Base-by-base conservation (phyloP, 306 rosid genomes). In the Corylus heterophylla region DNA sequence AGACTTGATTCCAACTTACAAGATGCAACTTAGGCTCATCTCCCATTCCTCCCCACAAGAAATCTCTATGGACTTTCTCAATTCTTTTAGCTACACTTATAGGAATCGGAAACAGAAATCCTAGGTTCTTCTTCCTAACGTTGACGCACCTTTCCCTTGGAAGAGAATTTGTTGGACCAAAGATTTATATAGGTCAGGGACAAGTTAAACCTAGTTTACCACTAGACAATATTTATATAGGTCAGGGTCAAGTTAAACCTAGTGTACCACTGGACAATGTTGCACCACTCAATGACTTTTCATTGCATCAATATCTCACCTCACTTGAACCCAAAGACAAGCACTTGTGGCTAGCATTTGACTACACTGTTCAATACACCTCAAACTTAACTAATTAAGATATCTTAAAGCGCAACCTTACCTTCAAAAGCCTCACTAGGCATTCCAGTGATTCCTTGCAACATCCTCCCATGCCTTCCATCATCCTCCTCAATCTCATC, bases 381-480 rank as follows among this genome's bases (percentile, higher is more conserved):
- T 64, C 72, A 67, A 67, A 42, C 27, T n/a, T 67, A 8, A 67
- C 72, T 42, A 67, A 67, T 17, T n/a, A 25, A 45, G 29, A 44
- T 18, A 55, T 22, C 47, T 81, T n/a, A 48, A 69, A 55, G 18
- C 22, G 14, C 8, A n/a, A 39, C 78, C 83, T 54, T 67, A 89
- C 97, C 93, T 85, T 89, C 85, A 75, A 89, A 87, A 80, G 88
- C 86, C 80, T 88, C 91, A 72, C 84, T 77, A 1, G 93, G 91
- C 84, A 88, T 85, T 74, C 90, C 93, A 55, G 93, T 86, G 48
- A 86, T 85, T 82, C 76, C 86, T 64, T 88, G 84, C 74, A 92
- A 70, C 97, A 92, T 90, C 85, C 92, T 86, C 25, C 25, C 80
- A 78, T 92, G 94, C 66, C 82, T 88, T 64, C 73, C 94, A 55